Evolutionary conservation across 345 rosid species (phyloP), one percentile per base, ranked within the genome.

Genomic region (Cardamine occulta): DNA sequence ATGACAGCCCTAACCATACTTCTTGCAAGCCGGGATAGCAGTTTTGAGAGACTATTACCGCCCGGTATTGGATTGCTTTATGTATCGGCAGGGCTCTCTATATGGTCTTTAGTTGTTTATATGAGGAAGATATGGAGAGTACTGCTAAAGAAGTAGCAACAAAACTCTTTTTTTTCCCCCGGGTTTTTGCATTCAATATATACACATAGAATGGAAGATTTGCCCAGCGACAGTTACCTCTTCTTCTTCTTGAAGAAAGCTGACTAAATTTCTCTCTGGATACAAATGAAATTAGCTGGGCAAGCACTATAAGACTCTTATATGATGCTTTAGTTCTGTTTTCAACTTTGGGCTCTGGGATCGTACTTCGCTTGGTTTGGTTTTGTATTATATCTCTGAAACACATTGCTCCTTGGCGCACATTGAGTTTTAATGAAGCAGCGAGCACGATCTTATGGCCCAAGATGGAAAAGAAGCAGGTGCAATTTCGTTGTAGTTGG

Each of bases 1-100:
- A 95, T 95, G 99, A 83, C 71, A 76, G 97, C 99, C 2, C 73
- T 95, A 63, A 92, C 90, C 70, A 88, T 95, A 83, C 93, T 95
- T 40, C 84, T 95, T 65, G 96, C 94, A 51, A 87, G 90, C 67
- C 85, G 93, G 78, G 96, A 93, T 74, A 85, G 85, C 89, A 90
- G 94, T 78, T 73, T 83, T 29, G 90, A 84, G 80, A 87, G 83
- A 60, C 76, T 90, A 53, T 84, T 86, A 73, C 84, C 85, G 72
- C 82, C 87, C 67, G 98, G 99, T 64, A 86, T 88, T 75, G 78
- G 60, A 42, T 86, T 95, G 86, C 98, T 95, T 44, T 90, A 95
- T 82, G 80, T 90, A 71, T 95, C 99, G 2, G 97, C 98, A 5
- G 93, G 97, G 75, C 90, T 95, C 49, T 90, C 99, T 24, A 60